Base-by-base conservation (phyloP, 176 grass and related monocot genomes). In the Eleusine coracana region DNA sequence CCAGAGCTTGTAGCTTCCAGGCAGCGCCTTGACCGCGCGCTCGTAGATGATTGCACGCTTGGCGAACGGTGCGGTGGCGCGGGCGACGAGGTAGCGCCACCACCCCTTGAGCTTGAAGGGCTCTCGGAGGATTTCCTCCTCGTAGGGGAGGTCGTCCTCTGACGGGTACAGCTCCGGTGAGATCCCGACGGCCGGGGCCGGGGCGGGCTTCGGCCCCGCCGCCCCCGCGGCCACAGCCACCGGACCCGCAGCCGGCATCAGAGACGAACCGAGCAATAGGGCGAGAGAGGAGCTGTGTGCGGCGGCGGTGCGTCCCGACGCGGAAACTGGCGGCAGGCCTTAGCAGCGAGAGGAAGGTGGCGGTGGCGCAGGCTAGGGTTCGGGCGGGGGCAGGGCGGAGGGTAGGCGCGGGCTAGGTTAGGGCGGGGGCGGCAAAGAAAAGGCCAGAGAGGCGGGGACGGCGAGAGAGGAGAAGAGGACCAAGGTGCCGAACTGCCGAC, bases 71-170 rank as follows among this genome's bases (percentile, higher is more conserved):
- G 90, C 79, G 54, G 68, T 39, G 55, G 93, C 76, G 71, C 93
- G 85, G 66, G 93, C 93, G 40, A 96, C 86, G 17, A 96, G 93
- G 80, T 96, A 96, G 79, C 90, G 88, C 93, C 93, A 96, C 93
- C 93, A 96, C 0, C 83, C 88, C 90, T 96, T 96, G 41, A 93
- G 80, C 79, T 90, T 88, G 86, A 91, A 93, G 8, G 93, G 93
- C 83, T 92, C 88, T 11, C 90, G 88, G 29, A 96, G 84, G 51
- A 96, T 88, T 88, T 96, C 93, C 86, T 93, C 93, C 90, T 96
- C 93, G 79, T 96, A 96, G 1, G 86, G 71, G 3, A 96, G 80
- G 79, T 96, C 90, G 8, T 96, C 88, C 76, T 96, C 86, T 7
- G 88, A 73, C 45, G 93, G 93, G 85, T 93, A 93, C 13, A 96